Evolutionary conservation across 2,329 filamentous ascomycete genomes (phyloP), one percentile per base, ranked within the genome.

Genomic region (Zarea fungicola): DNA sequence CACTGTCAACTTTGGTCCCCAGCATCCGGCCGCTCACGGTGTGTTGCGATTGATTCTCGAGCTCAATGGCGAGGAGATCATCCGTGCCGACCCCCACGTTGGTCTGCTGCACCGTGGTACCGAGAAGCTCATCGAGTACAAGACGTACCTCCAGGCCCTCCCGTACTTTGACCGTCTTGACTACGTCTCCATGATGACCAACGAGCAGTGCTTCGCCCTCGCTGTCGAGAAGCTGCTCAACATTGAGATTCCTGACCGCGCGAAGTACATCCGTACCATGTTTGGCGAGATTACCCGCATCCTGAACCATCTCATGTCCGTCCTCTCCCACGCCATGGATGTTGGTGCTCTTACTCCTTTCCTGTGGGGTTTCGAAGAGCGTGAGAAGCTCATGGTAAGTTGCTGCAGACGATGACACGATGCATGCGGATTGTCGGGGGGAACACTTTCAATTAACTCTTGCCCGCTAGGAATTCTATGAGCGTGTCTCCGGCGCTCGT

Each of bases 161-260:
- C 93, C 93, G 49, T 99, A 99, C 77, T 99, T 99, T 68, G 93
- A 99, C 74, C 89, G 93, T 60, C 79, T 99, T 69, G 93, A 99
- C 73, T 99, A 99, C 71, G 91, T 96, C 60, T 96, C 90, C 63
- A 99, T 99, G 95, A 99, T 99, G 93, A 99, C 93, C 63, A 99
- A 99, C 72, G 93, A 99, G 78, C 93, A 99, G 74, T 96, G 90
- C 66, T 99, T 89, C 72, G 83, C 90, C 31, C 80, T 99, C 57
- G 93, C 90, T 18, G 92, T 97, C 49, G 93, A 99, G 80, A 99
- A 99, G 79, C 80, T 99, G 53, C 77, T 99, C 62, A 99, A 99
- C 70, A 78, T 99, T 57, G 95, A 99, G 68, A 88, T 99, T 55
- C 93, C 93, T 21, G 87, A 93, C 56, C 81, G 93, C 64, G 93